Percentiles rank a stretch among this genome's conserved stretches.
phyloP scores from a whole-genome alignment of 2,329 filamentous ascomycete genomes.

The Grosmannia clavigera region DNA sequence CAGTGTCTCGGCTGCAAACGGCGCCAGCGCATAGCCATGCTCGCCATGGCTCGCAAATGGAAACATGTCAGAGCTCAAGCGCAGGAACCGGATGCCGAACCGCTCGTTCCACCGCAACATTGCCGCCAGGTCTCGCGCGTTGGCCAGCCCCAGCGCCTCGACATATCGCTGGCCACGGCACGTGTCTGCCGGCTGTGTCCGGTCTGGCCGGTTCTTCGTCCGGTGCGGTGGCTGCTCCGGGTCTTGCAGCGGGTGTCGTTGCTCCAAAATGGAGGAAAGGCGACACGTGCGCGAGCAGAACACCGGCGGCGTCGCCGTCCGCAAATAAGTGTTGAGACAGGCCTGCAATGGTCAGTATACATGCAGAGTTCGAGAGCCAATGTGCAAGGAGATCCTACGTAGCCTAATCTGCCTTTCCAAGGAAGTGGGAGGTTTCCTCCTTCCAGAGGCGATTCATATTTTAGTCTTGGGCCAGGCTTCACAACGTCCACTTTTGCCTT shows the following conservation, averaged over 20 bases:
- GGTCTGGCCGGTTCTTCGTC: slow-evolving; percentile 78
- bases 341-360: slow-evolving; percentile 35
- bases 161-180: slow-evolving; percentile 60
- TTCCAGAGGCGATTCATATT: no score
- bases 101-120: slow-evolving; percentile 87
- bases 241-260: slow-evolving; percentile 69
- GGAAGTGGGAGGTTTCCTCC: slow-evolving; percentile 56
- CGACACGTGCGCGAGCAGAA: slow-evolving; percentile 88
- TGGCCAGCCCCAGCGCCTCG: slow-evolving; percentile 65
- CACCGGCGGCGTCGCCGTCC: slow-evolving; percentile 66
- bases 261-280: slow-evolving; percentile 80
- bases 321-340: slow-evolving; percentile 84
- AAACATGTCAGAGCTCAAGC: slow-evolving; percentile 92
- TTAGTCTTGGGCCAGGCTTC: no score
- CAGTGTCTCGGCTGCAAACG: slow-evolving; percentile 69
- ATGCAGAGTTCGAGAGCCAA: slow-evolving; percentile 3
- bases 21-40: slow-evolving; percentile 73
- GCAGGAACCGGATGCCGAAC: slow-evolving; percentile 85
- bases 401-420: slow-evolving; percentile 82
- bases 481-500: no score
- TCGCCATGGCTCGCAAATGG: slow-evolving; percentile 84
- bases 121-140: slow-evolving; percentile 71
- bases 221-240: slow-evolving; percentile 65
- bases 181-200: slow-evolving; percentile 51
- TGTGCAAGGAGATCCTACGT: slow-evolving; percentile 42